phyloP scores from a whole-genome alignment of 305 asterid species.

The Rubia balearica region DNA sequence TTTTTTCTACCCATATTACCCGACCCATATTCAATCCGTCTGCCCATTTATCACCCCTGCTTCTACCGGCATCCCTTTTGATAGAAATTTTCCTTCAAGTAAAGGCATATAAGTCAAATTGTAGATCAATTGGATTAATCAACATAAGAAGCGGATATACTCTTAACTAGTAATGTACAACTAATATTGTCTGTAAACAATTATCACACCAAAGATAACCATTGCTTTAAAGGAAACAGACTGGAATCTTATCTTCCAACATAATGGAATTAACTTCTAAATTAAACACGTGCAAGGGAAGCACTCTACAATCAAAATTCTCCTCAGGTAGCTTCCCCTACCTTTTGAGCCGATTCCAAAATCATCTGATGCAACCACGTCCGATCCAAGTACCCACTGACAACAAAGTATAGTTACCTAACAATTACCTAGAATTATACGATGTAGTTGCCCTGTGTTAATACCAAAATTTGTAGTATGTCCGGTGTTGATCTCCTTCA shows the following conservation, averaged over 20 bases:
- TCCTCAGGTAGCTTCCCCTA: conserved; percentile 64
- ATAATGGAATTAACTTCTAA: conserved; percentile 51
- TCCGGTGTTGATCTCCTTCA: too few species aligned
- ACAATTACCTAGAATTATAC: conserved; percentile 84
- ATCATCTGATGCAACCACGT: conserved; percentile 73
- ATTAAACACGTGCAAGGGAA: conserved; percentile 79
- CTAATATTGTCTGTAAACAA: too few species aligned
- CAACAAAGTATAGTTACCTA: conserved; percentile 81
- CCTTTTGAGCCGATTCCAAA: conserved; percentile 46
- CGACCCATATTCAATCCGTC: too few species aligned
- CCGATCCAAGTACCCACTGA: conserved; percentile 85
- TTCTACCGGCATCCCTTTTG: too few species aligned
- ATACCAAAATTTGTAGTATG: too few species aligned
- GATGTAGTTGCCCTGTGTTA: conserved; percentile 78
- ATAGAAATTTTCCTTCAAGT: too few species aligned
- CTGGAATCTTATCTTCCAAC: conserved; percentile 89
- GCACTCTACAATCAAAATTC: conserved; percentile 62
- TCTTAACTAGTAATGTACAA: too few species aligned
- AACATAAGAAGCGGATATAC: too few species aligned
- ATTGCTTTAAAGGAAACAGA: conserved; percentile 84
- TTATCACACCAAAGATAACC: conserved; percentile 35
- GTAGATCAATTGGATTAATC: too few species aligned
- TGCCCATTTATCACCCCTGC: too few species aligned
- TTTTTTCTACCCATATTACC: too few species aligned
- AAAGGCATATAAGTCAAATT: too few species aligned